Conservation (phyloP, 495 filamentous ascomycete species). For the Aspergillus saccharolyticus region DNA sequence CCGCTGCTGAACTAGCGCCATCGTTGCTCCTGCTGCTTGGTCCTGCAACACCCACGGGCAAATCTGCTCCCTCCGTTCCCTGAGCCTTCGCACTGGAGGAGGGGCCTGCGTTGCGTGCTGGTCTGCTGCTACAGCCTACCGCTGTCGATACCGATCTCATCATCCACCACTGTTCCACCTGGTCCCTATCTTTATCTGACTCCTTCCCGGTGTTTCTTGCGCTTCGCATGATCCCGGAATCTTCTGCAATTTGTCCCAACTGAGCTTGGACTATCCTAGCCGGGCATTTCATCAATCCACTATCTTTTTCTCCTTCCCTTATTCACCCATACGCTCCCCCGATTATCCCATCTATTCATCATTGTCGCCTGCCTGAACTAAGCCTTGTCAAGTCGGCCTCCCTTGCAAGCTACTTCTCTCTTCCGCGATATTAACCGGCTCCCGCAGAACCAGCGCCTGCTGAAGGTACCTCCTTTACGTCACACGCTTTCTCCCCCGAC, state of each 20-base stretch:
- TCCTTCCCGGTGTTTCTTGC: conserved; percentile 12
- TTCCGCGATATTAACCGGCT: conserved; percentile 11
- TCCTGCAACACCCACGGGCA: conserved; percentile 14
- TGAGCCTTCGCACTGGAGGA: conserved; percentile 17
- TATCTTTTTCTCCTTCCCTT: background rate
- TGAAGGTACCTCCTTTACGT: conserved; percentile 5
- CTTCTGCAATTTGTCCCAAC: conserved; percentile 15
- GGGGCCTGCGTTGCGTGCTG: conserved; percentile 10
- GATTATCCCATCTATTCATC: background rate
- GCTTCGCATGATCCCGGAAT: conserved; percentile 8
- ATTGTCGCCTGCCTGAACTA: background rate
- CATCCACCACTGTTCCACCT: conserved; percentile 9
- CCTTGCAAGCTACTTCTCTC: background rate
- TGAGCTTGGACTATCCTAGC: conserved; percentile 13
- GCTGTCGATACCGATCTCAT: conserved; percentile 18
- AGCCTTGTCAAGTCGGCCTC: background rate
- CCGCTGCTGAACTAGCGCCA: conserved; percentile 15
- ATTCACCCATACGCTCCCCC: conserved; percentile 1
- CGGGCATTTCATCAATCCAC: conserved; percentile 10
- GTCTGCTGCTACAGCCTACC: conserved; percentile 9
- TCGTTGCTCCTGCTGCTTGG: conserved; percentile 14
- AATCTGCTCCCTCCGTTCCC: conserved; percentile 20
- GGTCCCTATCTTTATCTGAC: conserved; percentile 16
- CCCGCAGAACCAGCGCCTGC: conserved; percentile 3
- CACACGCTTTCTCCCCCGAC: conserved; percentile 32